phyloP scores from a whole-genome alignment of 176 grass and related monocot genomes.

The Musa beccarii region DNA sequence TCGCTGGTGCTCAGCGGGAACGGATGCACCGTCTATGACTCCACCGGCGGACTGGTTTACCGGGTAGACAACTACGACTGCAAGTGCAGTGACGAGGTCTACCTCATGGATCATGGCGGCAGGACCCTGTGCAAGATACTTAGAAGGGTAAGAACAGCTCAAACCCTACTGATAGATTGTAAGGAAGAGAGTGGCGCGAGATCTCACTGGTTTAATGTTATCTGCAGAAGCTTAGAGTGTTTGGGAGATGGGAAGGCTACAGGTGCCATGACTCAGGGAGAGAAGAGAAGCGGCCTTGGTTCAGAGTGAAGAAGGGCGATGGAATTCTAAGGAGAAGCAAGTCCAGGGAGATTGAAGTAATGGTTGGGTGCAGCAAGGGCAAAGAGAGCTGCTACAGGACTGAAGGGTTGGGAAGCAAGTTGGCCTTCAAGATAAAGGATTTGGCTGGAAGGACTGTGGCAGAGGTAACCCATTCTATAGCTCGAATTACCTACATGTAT shows the following conservation, averaged over 20 bases:
- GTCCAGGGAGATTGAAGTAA: slow-evolving; percentile 30
- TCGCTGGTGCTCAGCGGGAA: slow-evolving; percentile 68
- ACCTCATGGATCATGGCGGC: slow-evolving; percentile 62
- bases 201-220: background rate
- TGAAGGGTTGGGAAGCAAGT: slow-evolving; percentile 23
- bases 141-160: slow-evolving; percentile 29
- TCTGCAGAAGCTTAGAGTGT: slow-evolving; percentile 36
- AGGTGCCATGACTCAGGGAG: slow-evolving; percentile 9
- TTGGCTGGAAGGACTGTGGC: slow-evolving; percentile 52
- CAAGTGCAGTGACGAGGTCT: slow-evolving; percentile 39
- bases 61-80: slow-evolving; percentile 75
- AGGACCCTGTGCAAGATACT: slow-evolving; percentile 39
- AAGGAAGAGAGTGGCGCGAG: background rate
- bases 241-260: slow-evolving; percentile 63
- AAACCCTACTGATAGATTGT: background rate
- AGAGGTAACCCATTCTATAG: background rate
- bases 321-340: slow-evolving; percentile 29
- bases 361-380: slow-evolving; percentile 1
- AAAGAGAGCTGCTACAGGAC: slow-evolving; percentile 26
- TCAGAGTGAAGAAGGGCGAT: slow-evolving; percentile 35
- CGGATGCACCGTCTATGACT: slow-evolving; percentile 58
- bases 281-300: slow-evolving; percentile 42
- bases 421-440: slow-evolving; percentile 36
- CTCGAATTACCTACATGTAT: background rate
- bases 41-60: slow-evolving; percentile 52